Evolutionary conservation across 1,284 basidiomycete genomes (phyloP).

Genomic region (Heterobasidion occidentale): DNA sequence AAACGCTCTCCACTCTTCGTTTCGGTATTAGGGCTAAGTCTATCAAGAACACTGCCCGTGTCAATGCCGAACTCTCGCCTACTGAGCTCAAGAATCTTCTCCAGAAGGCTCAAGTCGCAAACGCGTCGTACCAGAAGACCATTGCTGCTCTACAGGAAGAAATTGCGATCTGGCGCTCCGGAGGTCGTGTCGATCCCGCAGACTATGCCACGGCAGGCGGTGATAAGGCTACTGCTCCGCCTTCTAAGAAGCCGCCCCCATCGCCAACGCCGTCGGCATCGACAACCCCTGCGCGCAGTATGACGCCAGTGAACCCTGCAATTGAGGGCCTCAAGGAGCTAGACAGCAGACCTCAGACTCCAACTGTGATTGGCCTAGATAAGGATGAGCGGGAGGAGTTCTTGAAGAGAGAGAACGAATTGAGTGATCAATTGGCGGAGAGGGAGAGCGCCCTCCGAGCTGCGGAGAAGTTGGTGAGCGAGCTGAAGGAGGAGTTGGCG

Average conservation of each 20-base stretch:
- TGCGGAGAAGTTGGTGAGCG: conserved; percentile 76
- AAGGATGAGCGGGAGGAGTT: conserved; percentile 99
- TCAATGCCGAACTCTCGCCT: conserved; percentile 97
- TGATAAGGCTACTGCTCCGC: conserved; percentile 45
- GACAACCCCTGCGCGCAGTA: conserved; percentile 46
- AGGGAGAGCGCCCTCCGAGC: conserved; percentile 74
- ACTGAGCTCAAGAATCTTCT: conserved; percentile 91
- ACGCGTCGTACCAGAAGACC: conserved; percentile 80
- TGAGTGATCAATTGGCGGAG: conserved; percentile 90
- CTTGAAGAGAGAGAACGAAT: conserved; percentile 92
- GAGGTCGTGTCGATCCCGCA: conserved; percentile 78
- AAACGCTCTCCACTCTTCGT: conserved; percentile 94
- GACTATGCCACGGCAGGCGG: conserved; percentile 66
- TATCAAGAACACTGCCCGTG: conserved; percentile 99
- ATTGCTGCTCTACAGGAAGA: conserved; percentile 90
- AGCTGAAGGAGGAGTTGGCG: conserved; percentile 77
- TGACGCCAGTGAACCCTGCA: conserved; percentile 77
- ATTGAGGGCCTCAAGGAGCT: conserved; percentile 72
- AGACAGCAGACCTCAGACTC: conserved; percentile 81
- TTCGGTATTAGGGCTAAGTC: conserved; percentile 99
- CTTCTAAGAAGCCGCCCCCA: conserved; percentile 54
- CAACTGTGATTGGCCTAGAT: conserved; percentile 78
- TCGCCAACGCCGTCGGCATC: conserved; percentile 47
- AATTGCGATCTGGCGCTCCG: conserved; percentile 84
- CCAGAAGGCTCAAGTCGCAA: conserved; percentile 85